phyloP scores from a whole-genome alignment of 768 basidiomycete genomes.

The Boletus pseudopeckii region DNA sequence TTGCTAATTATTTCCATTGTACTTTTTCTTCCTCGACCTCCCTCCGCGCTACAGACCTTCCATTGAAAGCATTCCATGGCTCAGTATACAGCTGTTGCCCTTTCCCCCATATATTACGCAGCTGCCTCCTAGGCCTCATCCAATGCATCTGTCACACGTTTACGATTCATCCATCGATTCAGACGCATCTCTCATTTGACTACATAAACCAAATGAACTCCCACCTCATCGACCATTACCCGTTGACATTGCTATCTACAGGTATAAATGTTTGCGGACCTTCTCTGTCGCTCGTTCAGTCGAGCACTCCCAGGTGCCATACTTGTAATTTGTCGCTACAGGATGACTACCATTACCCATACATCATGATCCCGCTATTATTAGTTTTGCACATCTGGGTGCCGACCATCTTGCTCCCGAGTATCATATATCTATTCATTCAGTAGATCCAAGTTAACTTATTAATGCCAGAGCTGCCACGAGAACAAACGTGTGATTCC shows the following conservation, averaged over 20 bases:
- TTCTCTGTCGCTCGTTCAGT: constrained; percentile 1
- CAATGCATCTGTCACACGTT: constrained; percentile 4
- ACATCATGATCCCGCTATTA: background rate
- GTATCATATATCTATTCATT: constrained; percentile 2
- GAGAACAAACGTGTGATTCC: constrained; percentile 10
- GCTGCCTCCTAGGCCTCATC: background rate
- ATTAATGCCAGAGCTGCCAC: background rate
- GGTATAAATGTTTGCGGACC: constrained; percentile 14
- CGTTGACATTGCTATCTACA: constrained; percentile 16
- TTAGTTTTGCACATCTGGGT: background rate
- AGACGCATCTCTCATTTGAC: background rate
- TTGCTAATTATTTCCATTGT: constrained; percentile 2
- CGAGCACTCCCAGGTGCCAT: constrained; percentile 4
- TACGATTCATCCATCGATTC: constrained; percentile 2
- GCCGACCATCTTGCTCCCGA: constrained; percentile 10
- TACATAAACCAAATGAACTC: background rate
- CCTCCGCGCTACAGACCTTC: background rate
- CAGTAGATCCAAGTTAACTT: background rate
- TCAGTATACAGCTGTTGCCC: constrained; percentile 1
- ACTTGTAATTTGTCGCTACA: constrained; percentile 10
- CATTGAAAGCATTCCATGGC: constrained; percentile 3
- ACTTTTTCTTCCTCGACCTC: background rate
- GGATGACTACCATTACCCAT: constrained; percentile 8
- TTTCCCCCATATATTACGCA: background rate
- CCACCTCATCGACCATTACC: background rate